A percentile compares a stretch with the other conserved stretches of the same genome.
Conservation (phyloP, 1,139 yeast species). For the Nakaseomyces delphensis region DNA sequence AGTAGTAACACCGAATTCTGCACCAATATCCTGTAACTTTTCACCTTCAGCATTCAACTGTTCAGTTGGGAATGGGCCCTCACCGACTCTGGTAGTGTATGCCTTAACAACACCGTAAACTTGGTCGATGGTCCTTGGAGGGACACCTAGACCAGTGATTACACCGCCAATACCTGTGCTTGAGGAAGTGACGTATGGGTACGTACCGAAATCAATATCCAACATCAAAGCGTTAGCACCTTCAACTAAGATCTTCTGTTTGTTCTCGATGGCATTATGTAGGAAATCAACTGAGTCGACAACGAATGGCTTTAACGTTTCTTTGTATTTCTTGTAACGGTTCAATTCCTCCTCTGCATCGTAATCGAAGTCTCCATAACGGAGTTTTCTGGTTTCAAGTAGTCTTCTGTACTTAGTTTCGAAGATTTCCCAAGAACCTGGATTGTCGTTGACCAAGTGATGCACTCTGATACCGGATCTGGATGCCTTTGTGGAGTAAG, state of each 20-base stretch:
- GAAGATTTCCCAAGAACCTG: slow-evolving; percentile 90
- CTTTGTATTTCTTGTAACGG: slow-evolving; percentile 66
- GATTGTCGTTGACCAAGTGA: slow-evolving; percentile 83
- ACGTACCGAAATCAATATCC: slow-evolving; percentile 96
- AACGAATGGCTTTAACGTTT: slow-evolving; percentile 75
- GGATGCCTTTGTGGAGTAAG: slow-evolving; percentile 93
- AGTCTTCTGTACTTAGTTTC: slow-evolving; percentile 69
- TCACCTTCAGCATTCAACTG: slow-evolving; percentile 85
- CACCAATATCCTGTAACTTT: slow-evolving; percentile 81
- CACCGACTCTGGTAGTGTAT: slow-evolving; percentile 97
- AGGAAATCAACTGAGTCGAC: slow-evolving; percentile 87
- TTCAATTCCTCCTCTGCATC: slow-evolving; percentile 74
- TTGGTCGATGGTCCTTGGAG: slow-evolving; percentile 72
- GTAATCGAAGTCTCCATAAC: slow-evolving; percentile 90
- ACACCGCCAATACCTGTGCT: slow-evolving; percentile 98
- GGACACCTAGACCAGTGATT: slow-evolving; percentile 90
- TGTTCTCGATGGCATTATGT: slow-evolving; percentile 67
- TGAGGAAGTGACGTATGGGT: slow-evolving; percentile 94
- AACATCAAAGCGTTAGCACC: slow-evolving; percentile 99
- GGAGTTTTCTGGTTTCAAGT: slow-evolving; percentile 68
- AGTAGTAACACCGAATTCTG: slow-evolving; percentile 95
- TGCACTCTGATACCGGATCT: slow-evolving; percentile 96
- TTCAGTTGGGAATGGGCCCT: slow-evolving; percentile 99
- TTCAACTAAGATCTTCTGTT: slow-evolving; percentile 85
- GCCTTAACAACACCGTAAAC: slow-evolving; percentile 97